Evolutionary conservation across 352 stramenopile species (phyloP), one percentile per base, ranked within the genome.

Genomic region (Blastocystis sp.): DNA sequence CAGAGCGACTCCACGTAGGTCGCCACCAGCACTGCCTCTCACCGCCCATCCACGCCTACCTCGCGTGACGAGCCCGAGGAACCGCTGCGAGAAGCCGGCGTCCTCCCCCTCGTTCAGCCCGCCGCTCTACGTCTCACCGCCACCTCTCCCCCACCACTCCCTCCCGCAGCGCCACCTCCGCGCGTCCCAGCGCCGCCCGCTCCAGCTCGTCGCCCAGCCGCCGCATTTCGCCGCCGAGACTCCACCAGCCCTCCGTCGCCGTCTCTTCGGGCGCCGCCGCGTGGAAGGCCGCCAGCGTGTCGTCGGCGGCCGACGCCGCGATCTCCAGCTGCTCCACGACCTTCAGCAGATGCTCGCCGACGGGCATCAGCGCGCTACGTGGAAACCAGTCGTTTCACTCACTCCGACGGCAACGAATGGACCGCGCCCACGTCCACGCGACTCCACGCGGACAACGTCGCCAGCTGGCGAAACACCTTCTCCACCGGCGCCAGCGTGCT

Each of bases 281-380:
- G 29, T 18, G 54, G 54, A 64, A 64, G 14, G 54, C 54, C 6
- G 9, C 8, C 29, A 71, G 59, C 14, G 11, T 21, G 24, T 71
- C 59, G 59, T 14, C 14, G 24, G 59, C n/a, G 24, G 59, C n/a
- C 9, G 24, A 38, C 38, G 59, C 29, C 8, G n/a, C 59, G 9
- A 71, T 38, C 38, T 71, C 59, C 24, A 71, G 6, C 59, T 71
- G 59, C 59, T 71, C 59, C 8, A 71, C 59, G 24, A 71, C 36
- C 32, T 44, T 38, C 32, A 71, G 59, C 38, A 71, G 32, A 44
- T 71, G 59, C 38, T 71, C 59, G 38, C 59, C 59, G 32, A 71
- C 11, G 29, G 59, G 59, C 59, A 71, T 38, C 8, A 71, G 27
- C 6, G 36, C 27, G 7, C 59, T 71, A 44, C 8, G 11, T 49